Base-by-base conservation (phyloP, 192 early-diverging fungal genomes). In the Thamnidium elegans region DNA sequence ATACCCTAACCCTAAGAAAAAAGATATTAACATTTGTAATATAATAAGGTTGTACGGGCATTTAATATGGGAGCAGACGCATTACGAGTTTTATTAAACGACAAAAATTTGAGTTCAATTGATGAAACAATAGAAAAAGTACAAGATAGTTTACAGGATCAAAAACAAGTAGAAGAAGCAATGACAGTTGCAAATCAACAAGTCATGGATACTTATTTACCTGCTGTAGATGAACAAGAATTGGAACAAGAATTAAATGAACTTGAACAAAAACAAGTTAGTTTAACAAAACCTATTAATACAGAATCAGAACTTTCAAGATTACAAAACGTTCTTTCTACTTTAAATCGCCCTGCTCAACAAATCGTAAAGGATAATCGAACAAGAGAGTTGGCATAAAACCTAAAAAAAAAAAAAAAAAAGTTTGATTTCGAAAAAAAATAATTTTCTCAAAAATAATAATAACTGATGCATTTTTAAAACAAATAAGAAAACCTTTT, bases 51-150 rank as follows among this genome's bases (percentile, higher is more conserved):
- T 14, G 55, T 90, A 2, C 70, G 81, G 7, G 84, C 84, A 0
- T 90, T 85, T 67, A 69, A 79, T 42, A 56, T 84, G 9, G 89
- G 89, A 1, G 78, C 87, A 7, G 68, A 76, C 58, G 68, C 89
- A 23, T 60, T 90, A 9, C 70, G 79, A 30, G 55, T 67, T 19
- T 66, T 89, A 9, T 66, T 90, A 55, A 63, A 60, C 1, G 66
- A 53, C 17, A 69, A 72, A 21, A 80, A 72, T 9, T 50, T 63
- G 17, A 78, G 86, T 17, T 62, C 65, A 0, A 82, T 90, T 7
- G 82, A 86, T n/a, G 62, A 69, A 17, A 79, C 83, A 17, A 86
- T 88, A 81, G 84, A 85, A 50, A 79, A 69, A 15, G 51, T 90
- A 19, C 73, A 80, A 23, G 87, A 88, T 17, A 68, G 73, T 0